Evolutionary conservation across 1,139 yeast genomes (phyloP).

Genomic region (Keqinozyma sinolaborantium): DNA sequence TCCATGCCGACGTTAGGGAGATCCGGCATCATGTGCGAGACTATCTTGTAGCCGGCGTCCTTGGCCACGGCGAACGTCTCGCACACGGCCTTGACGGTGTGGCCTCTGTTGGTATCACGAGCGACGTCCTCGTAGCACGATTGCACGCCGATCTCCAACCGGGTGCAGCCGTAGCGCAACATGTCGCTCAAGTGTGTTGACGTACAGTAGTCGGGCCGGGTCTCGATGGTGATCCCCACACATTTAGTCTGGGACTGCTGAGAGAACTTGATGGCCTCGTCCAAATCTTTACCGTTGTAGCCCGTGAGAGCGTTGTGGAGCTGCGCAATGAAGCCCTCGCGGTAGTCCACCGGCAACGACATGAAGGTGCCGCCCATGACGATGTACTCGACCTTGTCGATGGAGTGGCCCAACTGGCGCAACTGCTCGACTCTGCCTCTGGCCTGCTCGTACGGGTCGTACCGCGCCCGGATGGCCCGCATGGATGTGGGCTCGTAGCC

Average conservation of each 20-base stretch:
- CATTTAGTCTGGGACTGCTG: constrained; percentile 96
- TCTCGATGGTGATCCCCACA: constrained; percentile 97
- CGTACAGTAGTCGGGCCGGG: constrained; percentile 98
- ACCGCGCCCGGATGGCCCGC: constrained; percentile 97
- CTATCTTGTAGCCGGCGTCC: constrained; percentile 97
- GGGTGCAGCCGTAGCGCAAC: constrained; percentile 94
- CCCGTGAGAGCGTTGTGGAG: constrained; percentile 96
- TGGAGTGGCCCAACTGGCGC: constrained; percentile 91
- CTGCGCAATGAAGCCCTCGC: constrained; percentile 85
- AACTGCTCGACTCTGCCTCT: constrained; percentile 96
- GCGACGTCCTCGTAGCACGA: constrained; percentile 98
- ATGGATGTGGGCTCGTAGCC: constrained; percentile 99
- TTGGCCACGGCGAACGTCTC: constrained; percentile 94
- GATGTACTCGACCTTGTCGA: constrained; percentile 95
- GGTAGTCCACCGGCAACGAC: constrained; percentile 86
- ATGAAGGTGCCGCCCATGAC: constrained; percentile 99
- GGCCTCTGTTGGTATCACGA: constrained; percentile 97
- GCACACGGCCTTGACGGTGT: constrained; percentile 93
- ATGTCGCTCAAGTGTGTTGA: constrained; percentile 93
- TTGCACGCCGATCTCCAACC: constrained; percentile 96
- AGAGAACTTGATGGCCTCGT: constrained; percentile 86
- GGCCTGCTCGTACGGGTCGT: constrained; percentile 98
- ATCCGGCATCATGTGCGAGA: constrained; percentile 99
- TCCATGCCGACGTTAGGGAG: constrained; percentile 98
- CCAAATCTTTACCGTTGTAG: constrained; percentile 79